Base-by-base conservation (phyloP, 805 yeast genomes). In the Spathaspora arborariae region DNA sequence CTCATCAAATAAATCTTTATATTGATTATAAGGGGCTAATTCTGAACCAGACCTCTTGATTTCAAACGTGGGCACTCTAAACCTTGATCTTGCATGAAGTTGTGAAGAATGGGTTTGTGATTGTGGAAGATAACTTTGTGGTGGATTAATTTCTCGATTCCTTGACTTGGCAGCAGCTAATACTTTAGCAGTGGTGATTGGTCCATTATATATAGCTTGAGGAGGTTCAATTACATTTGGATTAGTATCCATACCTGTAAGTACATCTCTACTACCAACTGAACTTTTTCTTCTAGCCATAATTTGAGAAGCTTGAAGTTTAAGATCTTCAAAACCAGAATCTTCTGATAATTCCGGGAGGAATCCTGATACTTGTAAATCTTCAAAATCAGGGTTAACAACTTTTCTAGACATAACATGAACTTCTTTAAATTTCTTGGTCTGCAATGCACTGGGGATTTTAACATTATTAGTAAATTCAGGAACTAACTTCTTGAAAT, bases 331-430 rank as follows among this genome's bases (percentile, higher is more conserved):
- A 56, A 77, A 72, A 13, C 76, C 80, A 2, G 81, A 75, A 39
- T 75, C 76, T 30, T 66, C 67, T 1, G 79, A 69, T 21, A 75
- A 42, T 49, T 78, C 78, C 3, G 81, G 81, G 42, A 78, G 62
- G 36, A 70, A 63, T 46, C 67, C 63, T 19, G 72, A 69, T 1
- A 67, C 67, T 24, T 75, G 58, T 22, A 74, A 53, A 39, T 73
- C 78, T 42, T 70, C 73, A 49, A 60, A 56, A 18, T 68, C 68
- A 21, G 78, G 72, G 52, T 72, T 71, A 13, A 74, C 75, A 4
- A 71, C 64, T 47, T 67, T 63, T 43, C 74, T 65, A 3, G 76
- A 67, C 48, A 68, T 59, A 5, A 76, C 71, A 53, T 68, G 70
- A 15, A 70, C 72, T 36, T 70, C 74, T 46, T 61, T 69, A 55